Conservation (phyloP, 2,329 filamentous ascomycete genomes). For the Hypoxylon sp. region DNA sequence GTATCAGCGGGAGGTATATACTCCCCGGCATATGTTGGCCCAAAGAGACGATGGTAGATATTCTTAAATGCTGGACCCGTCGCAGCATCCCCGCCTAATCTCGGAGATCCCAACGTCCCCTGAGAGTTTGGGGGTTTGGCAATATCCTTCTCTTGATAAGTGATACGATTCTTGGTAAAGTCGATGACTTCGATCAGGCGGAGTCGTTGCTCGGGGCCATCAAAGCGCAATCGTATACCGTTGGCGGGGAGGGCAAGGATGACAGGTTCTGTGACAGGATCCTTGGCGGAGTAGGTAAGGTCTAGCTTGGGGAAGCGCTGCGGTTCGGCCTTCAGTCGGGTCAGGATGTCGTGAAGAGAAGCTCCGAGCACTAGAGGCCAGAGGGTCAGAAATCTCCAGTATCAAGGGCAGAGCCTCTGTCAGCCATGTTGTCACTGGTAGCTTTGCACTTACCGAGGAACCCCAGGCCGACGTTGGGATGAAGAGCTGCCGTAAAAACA, state of each 20-base stretch:
- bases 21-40: slow-evolving; percentile 94
- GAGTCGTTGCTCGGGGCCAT: slow-evolving; percentile 91
- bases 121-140: slow-evolving; percentile 71
- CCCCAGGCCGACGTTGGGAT: slow-evolving; percentile 53
- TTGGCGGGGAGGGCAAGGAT: slow-evolving; percentile 84
- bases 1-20: slow-evolving; percentile 77
- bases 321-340: slow-evolving; percentile 88
- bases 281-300: slow-evolving; percentile 81
- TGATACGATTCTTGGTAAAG: slow-evolving; percentile 86
- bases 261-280: slow-evolving; percentile 82
- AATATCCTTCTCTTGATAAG: slow-evolving; percentile 77
- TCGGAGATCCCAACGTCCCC: slow-evolving; percentile 48
- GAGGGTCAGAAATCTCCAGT: slow-evolving; percentile 31
- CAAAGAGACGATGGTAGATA: slow-evolving; percentile 93
- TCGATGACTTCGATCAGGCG: slow-evolving; percentile 92
- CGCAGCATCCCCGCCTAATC: slow-evolving; percentile 52
- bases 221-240: slow-evolving; percentile 90
- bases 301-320: slow-evolving; percentile 87
- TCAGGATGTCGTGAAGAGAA: slow-evolving; percentile 90
- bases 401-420: background rate
- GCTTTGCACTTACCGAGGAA: slow-evolving; percentile 50
- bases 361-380: slow-evolving; percentile 81
- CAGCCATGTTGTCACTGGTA: background rate
- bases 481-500: slow-evolving; percentile 53
- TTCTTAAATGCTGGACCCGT: slow-evolving; percentile 85